Base-by-base conservation (phyloP, 148 eudicot genomes). In the Polygonum maritimum region DNA sequence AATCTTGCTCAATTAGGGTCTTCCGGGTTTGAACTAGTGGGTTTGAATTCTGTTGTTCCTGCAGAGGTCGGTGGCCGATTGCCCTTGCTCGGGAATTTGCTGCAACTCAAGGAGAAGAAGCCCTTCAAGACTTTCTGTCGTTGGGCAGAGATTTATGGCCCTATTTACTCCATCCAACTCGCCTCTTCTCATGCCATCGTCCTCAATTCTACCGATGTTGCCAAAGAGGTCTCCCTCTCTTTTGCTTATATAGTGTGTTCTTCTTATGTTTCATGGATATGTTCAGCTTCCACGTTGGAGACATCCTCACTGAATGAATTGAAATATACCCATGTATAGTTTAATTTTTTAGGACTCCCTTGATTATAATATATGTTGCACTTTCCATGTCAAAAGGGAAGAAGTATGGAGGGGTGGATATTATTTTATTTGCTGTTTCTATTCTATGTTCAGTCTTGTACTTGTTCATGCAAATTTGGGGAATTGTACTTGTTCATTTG, bases 61-160 rank as follows among this genome's bases (percentile, higher is more conserved):
- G 82, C 87, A 92, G 92, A 83, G 83, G 87, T 92, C 38, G 90
- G 90, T 7, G 92, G 96, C 3, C 52, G 75, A 69, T 33, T 86
- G 76, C 98, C 93, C 8, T 74, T 92, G 74, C 45, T 92, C 19
- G 98, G 96, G 62, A 90, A 90, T 82, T 78, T 90, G 81, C 80
- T 90, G 78, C 93, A 90, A 40, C 51, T 90, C 63, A 90, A 85
- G 70, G 97, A 92, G 87, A 90, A 92, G 83, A 92, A 92, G 77
- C 95, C 95, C 13, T 89, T 83, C 82, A 92, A 82, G 81, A 89
- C 93, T 3, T 92, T 92, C 73, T 80, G 88, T 1, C 88, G 83
- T 21, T 92, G 98, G 98, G 92, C 96, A 16, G 89, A 89, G 75
- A 81, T 52, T 47, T 84, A 92, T 76, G 98, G 98, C 0, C 96